These are phyloP conservation scores for Lactarius indigo DNA, from an alignment of 768 basidiomycete species.

Conservation along the genomic window DNA sequence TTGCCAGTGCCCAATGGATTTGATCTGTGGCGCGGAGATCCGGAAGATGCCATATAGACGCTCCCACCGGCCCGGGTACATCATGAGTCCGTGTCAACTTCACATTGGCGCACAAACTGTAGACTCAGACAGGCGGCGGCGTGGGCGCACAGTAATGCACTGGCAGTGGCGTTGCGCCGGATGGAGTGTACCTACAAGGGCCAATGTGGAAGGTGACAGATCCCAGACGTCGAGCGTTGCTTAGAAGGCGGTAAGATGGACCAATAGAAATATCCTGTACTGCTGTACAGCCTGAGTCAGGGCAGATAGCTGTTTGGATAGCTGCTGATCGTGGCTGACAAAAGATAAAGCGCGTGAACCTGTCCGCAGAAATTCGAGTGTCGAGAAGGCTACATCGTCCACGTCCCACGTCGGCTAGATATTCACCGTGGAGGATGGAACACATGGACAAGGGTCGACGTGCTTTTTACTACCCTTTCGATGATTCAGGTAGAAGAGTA, in stretches of 20 bases:
- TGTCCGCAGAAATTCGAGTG: not conserved
- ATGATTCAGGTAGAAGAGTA: too few relatives aligned
- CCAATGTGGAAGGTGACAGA: not conserved
- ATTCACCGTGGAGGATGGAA: too few relatives aligned
- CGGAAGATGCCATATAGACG: not conserved
- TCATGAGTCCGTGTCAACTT: not conserved
- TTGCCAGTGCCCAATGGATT: too few relatives aligned
- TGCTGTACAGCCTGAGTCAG: too few relatives aligned
- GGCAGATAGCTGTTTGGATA: not conserved
- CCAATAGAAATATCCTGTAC: too few relatives aligned
- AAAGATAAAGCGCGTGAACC: not conserved
- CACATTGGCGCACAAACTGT: not conserved
- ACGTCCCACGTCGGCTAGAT: too few relatives aligned
- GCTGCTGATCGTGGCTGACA: not conserved
- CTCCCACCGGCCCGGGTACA: not conserved
- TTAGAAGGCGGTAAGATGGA: not conserved
- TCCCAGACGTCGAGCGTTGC: not conserved
- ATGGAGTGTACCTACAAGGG: not conserved
- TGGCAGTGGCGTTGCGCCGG: not conserved
- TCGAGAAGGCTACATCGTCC: too few relatives aligned
- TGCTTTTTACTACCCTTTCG: too few relatives aligned
- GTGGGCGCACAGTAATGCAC: too few relatives aligned
- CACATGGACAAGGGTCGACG: too few relatives aligned
- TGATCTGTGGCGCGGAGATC: not conserved
- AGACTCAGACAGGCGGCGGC: not conserved